Percentiles rank a stretch among this genome's conserved stretches.
Conservation (phyloP, 1,284 basidiomycete species). For the Marasmius fiardii region DNA sequence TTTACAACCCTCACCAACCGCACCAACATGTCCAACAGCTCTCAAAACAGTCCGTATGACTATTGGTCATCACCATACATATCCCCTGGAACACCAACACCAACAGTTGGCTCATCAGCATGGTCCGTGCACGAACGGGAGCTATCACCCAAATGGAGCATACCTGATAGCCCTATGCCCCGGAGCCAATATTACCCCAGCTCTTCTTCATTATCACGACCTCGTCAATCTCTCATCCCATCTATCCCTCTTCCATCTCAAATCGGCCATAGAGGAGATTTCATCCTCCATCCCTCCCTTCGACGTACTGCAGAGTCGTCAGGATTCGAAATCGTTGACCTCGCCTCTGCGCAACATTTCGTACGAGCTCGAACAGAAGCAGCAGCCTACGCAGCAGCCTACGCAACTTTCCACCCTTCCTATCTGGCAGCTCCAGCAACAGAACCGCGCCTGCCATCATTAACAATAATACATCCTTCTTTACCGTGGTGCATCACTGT, state of each 20-base stretch:
- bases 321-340: not conserved
- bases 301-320: not conserved
- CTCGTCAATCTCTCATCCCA: not conserved
- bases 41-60: not conserved
- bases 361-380: not conserved
- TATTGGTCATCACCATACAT: not conserved
- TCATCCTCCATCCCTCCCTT: not conserved
- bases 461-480: constrained; percentile 3
- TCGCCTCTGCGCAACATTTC: not conserved
- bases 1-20: not conserved
- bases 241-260: not conserved
- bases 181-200: not conserved
- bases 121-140: not conserved
- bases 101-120: not conserved
- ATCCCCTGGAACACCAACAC: not conserved
- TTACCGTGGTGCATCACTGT: constrained; percentile 11
- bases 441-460: constrained; percentile 5
- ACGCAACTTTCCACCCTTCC: not conserved
- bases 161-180: not conserved
- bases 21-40: not conserved
- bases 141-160: not conserved
- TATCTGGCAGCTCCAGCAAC: constrained; percentile 3
- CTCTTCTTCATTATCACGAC: not conserved
- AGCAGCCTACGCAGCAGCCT: not conserved
- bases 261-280: not conserved